Percentiles rank a stretch among this genome's conserved stretches.
phyloP scores from a whole-genome alignment of 352 stramenopile genomes.

The Globisporangium parvum region DNA sequence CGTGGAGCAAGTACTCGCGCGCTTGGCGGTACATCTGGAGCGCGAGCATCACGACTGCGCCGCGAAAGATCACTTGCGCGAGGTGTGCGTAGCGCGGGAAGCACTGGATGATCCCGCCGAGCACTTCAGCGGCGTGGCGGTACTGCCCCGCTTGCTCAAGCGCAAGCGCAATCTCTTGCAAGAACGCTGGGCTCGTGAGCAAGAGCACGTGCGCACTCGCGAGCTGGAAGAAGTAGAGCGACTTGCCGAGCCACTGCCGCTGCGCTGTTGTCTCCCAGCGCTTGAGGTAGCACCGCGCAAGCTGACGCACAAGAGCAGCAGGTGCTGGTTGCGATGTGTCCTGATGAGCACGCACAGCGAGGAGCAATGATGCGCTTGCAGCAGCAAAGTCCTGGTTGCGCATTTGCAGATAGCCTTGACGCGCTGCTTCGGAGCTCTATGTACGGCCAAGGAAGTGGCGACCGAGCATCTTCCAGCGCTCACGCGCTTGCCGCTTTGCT shows the following conservation, averaged over 20 bases:
- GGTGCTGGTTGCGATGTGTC: constrained; percentile 14
- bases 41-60: constrained; percentile 50
- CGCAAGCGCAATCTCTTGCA: constrained; percentile 50
- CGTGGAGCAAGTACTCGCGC: constrained; percentile 61
- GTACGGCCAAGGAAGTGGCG: constrained; percentile 31
- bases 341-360: constrained; percentile 22
- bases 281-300: constrained; percentile 34
- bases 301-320: constrained; percentile 30
- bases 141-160: constrained; percentile 37
- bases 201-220: constrained; percentile 39
- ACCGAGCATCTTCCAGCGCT: constrained; percentile 39
- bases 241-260: constrained; percentile 28
- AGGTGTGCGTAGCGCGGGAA: constrained; percentile 53
- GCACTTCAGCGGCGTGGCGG: constrained; percentile 42
- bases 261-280: constrained; percentile 28
- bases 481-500: constrained; percentile 17
- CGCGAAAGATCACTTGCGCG: constrained; percentile 56
- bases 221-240: constrained; percentile 43
- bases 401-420: constrained; percentile 41
- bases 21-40: constrained; percentile 58
- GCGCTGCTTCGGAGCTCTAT: constrained; percentile 31
- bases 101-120: constrained; percentile 45
- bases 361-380: constrained; percentile 22
- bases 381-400: constrained; percentile 28
- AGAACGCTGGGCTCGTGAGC: constrained; percentile 40